Evolutionary conservation across 2,329 filamentous ascomycete species (phyloP), one percentile per base, ranked within the genome.

Genomic region (Fusarium pseudonygamai): DNA sequence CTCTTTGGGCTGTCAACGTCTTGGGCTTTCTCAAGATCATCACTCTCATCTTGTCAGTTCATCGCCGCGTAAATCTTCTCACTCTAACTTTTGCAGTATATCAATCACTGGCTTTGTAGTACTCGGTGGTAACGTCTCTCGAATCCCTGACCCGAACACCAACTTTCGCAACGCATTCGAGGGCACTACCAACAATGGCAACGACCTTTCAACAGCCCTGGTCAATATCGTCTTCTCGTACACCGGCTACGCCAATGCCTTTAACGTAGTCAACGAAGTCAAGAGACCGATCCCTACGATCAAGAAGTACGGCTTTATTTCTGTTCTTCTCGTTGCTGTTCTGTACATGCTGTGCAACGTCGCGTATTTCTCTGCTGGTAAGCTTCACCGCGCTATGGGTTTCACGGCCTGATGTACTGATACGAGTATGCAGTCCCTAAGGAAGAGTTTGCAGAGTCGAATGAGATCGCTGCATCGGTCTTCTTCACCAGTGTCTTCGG

Each of bases 401-500:
- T 9, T 2, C 1, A 32, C 13, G 12, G 32, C 5, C 32, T 34
- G 2, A 7, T 14, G 16, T 22, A 37, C 60, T 62, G 6, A 82
- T 83, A 0, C 77, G 79, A 79, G 7, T 3, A 24, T 3, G n/a
- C 28, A 88, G 86, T 90, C 0, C 83, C 86, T 2, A 89, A 88
- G 67, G 80, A 85, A 12, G 84, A 87, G 26, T 86, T 91, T 28
- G 74, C 84, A 0, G 79, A 81, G 1, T 89, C 88, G 1, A 85
- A 84, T 9, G 84, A 88, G 71, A 85, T 89, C 11, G 87, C 88
- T 0, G 89, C 90, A 0, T 83, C 85, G 26, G 79, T 90, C 8
- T 90, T 91, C 79, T 92, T 92, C 78, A 81, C 84, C 9, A 85
- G 86, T 5, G 86, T 90, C 1, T 91, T 91, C 55, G 88, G 89